These are phyloP conservation scores for Hyphopichia wangnamkhiaoensis DNA, from an alignment of 1,139 yeast genomes.

Conservation along the genomic window DNA sequence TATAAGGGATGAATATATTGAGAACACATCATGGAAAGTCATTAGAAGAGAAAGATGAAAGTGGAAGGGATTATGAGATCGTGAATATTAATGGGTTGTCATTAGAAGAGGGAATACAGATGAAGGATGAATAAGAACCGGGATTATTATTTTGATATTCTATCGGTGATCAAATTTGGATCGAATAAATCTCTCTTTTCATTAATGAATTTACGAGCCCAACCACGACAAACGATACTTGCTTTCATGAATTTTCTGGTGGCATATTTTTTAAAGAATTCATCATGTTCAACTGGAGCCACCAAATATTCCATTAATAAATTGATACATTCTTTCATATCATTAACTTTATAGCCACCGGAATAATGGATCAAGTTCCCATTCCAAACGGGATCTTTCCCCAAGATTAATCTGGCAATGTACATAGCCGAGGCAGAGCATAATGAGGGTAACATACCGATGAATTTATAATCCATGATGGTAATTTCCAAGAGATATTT, in stretches of 20 bases:
- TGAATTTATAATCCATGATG: constrained; percentile 76
- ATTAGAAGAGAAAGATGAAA: not conserved
- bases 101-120: no score
- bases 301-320: constrained; percentile 77
- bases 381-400: constrained; percentile 72
- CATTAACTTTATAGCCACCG: constrained; percentile 82
- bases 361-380: constrained; percentile 85
- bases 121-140: not conserved
- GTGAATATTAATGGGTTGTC: no score
- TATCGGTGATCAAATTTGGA: constrained; percentile 4
- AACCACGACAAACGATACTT: constrained; percentile 80
- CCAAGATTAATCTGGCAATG: constrained; percentile 76
- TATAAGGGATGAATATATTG: not conserved
- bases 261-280: constrained; percentile 91
- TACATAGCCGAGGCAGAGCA: constrained; percentile 94
- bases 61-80: no score
- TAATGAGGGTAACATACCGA: constrained; percentile 77
- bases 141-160: constrained; percentile 1
- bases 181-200: constrained; percentile 34
- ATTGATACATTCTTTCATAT: constrained; percentile 69
- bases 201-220: constrained; percentile 71
- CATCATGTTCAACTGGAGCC: constrained; percentile 88
- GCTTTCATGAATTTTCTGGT: constrained; percentile 91
- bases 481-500: constrained; percentile 85
- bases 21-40: not conserved